Conservation (phyloP, 345 rosid species). For the Nephelium lappaceum region DNA sequence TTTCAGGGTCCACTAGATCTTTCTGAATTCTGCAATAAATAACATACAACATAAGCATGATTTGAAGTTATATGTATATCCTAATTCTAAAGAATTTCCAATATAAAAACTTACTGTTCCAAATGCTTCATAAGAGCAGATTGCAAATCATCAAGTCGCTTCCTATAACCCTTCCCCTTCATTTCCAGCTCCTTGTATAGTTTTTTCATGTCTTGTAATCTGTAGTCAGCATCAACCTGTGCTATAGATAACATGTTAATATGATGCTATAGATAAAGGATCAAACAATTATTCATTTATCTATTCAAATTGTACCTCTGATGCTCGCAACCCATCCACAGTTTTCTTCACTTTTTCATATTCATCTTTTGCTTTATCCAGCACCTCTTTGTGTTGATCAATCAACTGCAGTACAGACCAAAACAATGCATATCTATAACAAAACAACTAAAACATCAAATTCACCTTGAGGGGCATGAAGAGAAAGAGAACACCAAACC, state of each 20-base stretch:
- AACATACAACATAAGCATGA: constrained; percentile 24
- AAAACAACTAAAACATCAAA: background rate
- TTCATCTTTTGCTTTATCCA: constrained; percentile 63
- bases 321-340: constrained; percentile 83
- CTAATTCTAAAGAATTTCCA: constrained; percentile 9
- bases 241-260: constrained; percentile 15
- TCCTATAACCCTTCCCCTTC: constrained; percentile 81
- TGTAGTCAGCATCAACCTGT: constrained; percentile 88
- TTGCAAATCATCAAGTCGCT: constrained; percentile 79
- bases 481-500: constrained; percentile 40
- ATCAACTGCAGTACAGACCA: constrained; percentile 51
- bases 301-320: constrained; percentile 59
- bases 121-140: constrained; percentile 65
- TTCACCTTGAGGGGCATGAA: constrained; percentile 3
- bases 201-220: constrained; percentile 80
- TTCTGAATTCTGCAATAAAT: constrained; percentile 75
- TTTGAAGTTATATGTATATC: constrained; percentile 17
- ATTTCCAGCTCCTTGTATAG: constrained; percentile 68
- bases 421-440: constrained; percentile 8
- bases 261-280: constrained; percentile 20
- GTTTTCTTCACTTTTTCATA: constrained; percentile 69
- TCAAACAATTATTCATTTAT: constrained; percentile 7
- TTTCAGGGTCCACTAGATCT: constrained; percentile 85
- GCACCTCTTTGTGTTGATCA: constrained; percentile 75
- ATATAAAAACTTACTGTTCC: constrained; percentile 73